Base-by-base conservation (phyloP, 441 rosid species). In the Rhodomyrtus psidioides region DNA sequence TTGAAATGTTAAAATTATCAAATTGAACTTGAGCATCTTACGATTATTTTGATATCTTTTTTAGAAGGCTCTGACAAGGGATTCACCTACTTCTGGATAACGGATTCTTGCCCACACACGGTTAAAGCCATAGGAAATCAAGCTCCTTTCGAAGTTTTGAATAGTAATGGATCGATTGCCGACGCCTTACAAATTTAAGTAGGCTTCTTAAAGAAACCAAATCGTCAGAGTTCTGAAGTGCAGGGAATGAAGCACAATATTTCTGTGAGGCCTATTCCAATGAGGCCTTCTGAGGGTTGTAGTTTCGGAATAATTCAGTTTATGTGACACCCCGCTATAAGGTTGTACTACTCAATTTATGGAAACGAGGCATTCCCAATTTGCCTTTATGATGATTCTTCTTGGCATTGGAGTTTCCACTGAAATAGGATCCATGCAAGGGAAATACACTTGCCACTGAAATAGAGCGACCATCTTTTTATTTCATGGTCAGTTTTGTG, bases 71-170 rank as follows among this genome's bases (percentile, higher is more conserved):
- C 86, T 2, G 94, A 88, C 87, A 92, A 90, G 82, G 98, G 95
- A 53, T 96, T 97, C 87, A 86, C 93, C 60, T 91, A 93, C 92
- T 97, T 97, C 87, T 97, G 99, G 99, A 97, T 96, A 86, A 96
- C 99, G 3, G 98, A 97, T 88, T 97, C 99, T 55, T 97, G 99
- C 88, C 98, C 99, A 3, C 89, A 53, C 27, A 96, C 99, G 12
- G 99, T 95, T 84, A 93, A 95, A 82, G 93, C 98, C 82, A 89
- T 97, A 51, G 94, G 87, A 55, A 94, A 93, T 88, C 92, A 84
- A 83, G 91, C 96, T 90, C 99, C 99, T 82, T 97, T 97, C 28
- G 97, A 96, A 91, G 91, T 97, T 83, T 85, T 97, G 89, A 96
- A 97, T 89, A 98, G 96, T 13, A 96, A 99, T 0, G 97, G 94